phyloP scores from a whole-genome alignment of 768 basidiomycete species.

The Rickenella mellea region DNA sequence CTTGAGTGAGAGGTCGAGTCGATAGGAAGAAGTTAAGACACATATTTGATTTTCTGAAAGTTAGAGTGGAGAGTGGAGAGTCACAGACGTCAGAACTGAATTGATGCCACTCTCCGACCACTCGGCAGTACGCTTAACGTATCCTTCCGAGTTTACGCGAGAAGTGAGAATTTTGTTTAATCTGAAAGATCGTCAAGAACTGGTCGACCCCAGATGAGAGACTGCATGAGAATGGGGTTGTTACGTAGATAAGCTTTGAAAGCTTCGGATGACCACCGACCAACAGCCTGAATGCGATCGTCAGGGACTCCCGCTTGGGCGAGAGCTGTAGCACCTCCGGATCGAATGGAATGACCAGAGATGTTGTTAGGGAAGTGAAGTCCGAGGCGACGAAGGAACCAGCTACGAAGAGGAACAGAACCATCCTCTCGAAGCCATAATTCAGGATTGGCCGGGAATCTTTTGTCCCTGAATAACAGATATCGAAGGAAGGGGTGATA shows the following conservation, averaged over 20 bases:
- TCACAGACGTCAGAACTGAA: too few species aligned
- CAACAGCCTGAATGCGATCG: neutral
- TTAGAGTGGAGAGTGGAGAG: too few species aligned
- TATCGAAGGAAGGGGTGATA: neutral
- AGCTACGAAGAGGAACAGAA: neutral
- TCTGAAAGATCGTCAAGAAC: too few species aligned
- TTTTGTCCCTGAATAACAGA: neutral
- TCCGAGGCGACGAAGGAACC: neutral
- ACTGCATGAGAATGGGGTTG: constrained; percentile 12
- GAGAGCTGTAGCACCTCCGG: constrained; percentile 3
- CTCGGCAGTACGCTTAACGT: too few species aligned
- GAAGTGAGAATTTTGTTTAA: too few species aligned
- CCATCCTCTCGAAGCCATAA: constrained; percentile 3
- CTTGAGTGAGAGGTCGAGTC: too few species aligned
- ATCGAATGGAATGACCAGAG: constrained; percentile 1
- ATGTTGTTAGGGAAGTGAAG: neutral
- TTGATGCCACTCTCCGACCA: too few species aligned
- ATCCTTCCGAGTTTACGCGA: too few species aligned
- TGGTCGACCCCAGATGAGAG: neutral
- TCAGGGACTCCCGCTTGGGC: constrained; percentile 1
- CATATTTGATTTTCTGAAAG: too few species aligned
- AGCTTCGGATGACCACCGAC: constrained; percentile 6
- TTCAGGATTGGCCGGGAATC: constrained; percentile 2
- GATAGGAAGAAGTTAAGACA: too few species aligned
- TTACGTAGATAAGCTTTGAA: constrained; percentile 22